Base-by-base conservation (phyloP, 371 early-diverging fungal genomes). In the Haplosporangium sp. region DNA sequence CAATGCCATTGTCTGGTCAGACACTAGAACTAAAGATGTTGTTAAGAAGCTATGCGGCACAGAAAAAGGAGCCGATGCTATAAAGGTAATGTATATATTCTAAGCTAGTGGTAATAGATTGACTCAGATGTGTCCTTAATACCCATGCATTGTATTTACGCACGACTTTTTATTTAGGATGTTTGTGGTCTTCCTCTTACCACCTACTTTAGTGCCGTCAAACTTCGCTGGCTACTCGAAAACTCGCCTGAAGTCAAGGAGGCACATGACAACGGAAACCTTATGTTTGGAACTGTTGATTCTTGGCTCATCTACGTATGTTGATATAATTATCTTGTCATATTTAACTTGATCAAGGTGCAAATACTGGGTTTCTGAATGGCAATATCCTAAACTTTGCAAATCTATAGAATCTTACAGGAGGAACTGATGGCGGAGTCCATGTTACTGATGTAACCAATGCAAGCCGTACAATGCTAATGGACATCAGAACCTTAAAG, bases 1-100 rank as follows among this genome's bases (percentile, higher is more conserved):
- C 71, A 91, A 95, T 69, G 98, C 98, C 20, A 93, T 98, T 68
- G 96, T 98, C 39, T 98, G 98, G 98, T 93, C 92, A 66, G 98
- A 98, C 74, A 89, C 91, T 40, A 91, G 98, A 67, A 98, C 98
- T 2, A 79, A 88, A 53, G 87, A 87, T 17, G 86, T 93, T 8
- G 97, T 98, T 37, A 84, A 88, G 45, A 48, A 78, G 40, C 85
- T 96, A 15, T 84, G 85, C 45, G 87, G 85, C 55, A 83, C 89
- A 1, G 79, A 86, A 10, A 76, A 88, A 52, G 86, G 86, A 7
- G 84, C 84, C 11, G 84, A 92, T 17, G 73, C 84, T 53, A 74
- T 91, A 34, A 84, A 81, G 74, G 78, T 60, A 66, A 53, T 1
- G 17, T 13, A 48, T 5, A n/a, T n/a, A 48, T 3, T 13, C 11